Evolutionary conservation across 148 eudicot genomes (phyloP).

Genomic region (Chenopodium album): DNA sequence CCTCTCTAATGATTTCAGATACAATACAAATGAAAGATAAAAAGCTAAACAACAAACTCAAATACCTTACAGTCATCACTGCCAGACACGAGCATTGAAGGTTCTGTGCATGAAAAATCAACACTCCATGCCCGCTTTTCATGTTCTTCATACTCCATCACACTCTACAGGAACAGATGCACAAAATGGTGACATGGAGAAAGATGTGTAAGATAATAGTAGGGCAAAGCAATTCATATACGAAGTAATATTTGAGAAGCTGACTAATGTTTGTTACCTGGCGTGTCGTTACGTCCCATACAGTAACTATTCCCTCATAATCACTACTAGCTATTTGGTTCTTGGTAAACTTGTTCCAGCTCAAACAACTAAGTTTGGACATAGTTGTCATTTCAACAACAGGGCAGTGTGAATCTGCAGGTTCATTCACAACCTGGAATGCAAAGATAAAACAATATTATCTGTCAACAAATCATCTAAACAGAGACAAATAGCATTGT

Average conservation of each 20-base stretch:
- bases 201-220: neutral
- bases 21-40: neutral
- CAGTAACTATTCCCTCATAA: constrained; percentile 74
- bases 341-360: constrained; percentile 73
- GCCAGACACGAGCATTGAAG: constrained; percentile 79
- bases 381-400: constrained; percentile 73
- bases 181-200: constrained; percentile 1
- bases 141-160: constrained; percentile 80
- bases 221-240: neutral
- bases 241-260: neutral
- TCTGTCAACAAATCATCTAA: no score
- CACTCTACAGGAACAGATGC: constrained; percentile 39
- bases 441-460: neutral
- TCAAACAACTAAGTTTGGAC: constrained; percentile 72
- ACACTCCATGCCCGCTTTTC: constrained; percentile 84
- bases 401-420: constrained; percentile 65
- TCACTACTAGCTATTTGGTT: constrained; percentile 79
- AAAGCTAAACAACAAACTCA: neutral
- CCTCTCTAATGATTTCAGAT: neutral
- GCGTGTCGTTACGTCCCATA: constrained; percentile 69
- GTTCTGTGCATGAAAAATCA: constrained; percentile 70
- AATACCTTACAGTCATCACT: constrained; percentile 78
- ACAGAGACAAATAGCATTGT: neutral
- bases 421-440: constrained; percentile 70
- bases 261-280: constrained; percentile 40